Evolutionary conservation across 2,329 filamentous ascomycete genomes (phyloP), one percentile per base, ranked within the genome.

Genomic region (Scortechinia acanthostroma): DNA sequence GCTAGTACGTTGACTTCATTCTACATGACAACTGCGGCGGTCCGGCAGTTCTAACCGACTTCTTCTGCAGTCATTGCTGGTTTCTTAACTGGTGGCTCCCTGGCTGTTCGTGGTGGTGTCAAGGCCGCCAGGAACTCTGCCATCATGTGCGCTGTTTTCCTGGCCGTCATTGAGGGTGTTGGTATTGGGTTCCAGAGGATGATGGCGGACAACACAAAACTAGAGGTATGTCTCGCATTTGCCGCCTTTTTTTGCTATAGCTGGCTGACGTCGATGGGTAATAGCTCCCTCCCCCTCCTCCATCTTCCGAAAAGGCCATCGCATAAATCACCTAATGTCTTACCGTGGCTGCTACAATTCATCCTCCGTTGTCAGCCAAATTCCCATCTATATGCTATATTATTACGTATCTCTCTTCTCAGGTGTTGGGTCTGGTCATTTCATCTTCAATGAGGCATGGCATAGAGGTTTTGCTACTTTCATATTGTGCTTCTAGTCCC

Each of bases 121-220:
- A 91, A 88, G 72, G 89, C 91, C 19, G 90, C 93, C 51, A 78
- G 93, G 57, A 97, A 97, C 68, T 91, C 89, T 49, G 93, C 93
- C 50, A 97, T 98, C 58, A 93, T 91, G 54, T 97, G 93, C 64
- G 93, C 89, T 21, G 87, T 95, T 52, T 77, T 98, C 58, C 74
- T 98, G 42, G 93, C 88, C 43, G 91, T 98, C 52, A 97, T 98
- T 51, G 91, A 98, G 68, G 91, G 93, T 57, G 93, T 97, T 46
- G 91, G 91, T 56, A 97, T 98, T 60, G 91, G 88, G 5, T 91
- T 96, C 71, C 86, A 90, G 65, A 84, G 91, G 65, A 90, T 95
- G 85, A 87, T 95, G 78, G 88, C 91, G 25, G 87, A 90, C 51
- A 86, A 84, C 63, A 95, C 89, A 51, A 85, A 85, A 69, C 71